Conservation (phyloP, 768 basidiomycete species). For the Collybia mongolica region DNA sequence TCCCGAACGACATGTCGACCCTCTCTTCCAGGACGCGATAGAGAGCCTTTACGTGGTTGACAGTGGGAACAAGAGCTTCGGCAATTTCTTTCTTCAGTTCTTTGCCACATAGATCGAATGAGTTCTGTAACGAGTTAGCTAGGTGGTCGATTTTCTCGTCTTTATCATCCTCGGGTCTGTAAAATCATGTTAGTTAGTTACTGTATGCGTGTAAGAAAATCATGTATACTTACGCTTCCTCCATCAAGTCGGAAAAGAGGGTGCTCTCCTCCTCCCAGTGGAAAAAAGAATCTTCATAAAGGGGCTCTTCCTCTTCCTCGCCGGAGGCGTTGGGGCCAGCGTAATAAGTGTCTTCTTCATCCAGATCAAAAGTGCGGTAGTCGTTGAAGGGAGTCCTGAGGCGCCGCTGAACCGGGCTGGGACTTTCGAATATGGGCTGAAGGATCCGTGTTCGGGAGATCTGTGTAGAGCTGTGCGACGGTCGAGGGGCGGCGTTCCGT, state of each 20-base stretch:
- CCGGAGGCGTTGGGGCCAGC: slow-evolving; percentile 7
- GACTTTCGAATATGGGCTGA: neutral
- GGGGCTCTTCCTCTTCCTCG: slow-evolving; percentile 18
- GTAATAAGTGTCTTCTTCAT: slow-evolving; percentile 15
- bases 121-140: slow-evolving; percentile 37
- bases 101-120: slow-evolving; percentile 39
- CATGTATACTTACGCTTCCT: slow-evolving; percentile 32
- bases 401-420: neutral
- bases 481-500: neutral
- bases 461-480: neutral
- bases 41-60: slow-evolving; percentile 44
- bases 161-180: slow-evolving; percentile 24
- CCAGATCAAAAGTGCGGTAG: slow-evolving; percentile 7
- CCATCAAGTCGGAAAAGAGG: slow-evolving; percentile 47
- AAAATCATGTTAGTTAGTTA: slow-evolving; percentile 3
- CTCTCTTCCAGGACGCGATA: slow-evolving; percentile 35
- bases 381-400: neutral
- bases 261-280: slow-evolving; percentile 55
- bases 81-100: slow-evolving; percentile 39
- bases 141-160: slow-evolving; percentile 32
- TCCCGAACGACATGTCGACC: slow-evolving; percentile 34
- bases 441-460: slow-evolving; percentile 1
- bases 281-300: slow-evolving; percentile 32
- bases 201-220: slow-evolving; percentile 11
- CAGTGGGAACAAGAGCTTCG: slow-evolving; percentile 40